Evolutionary conservation across 2,329 filamentous ascomycete species (phyloP), one percentile per base, ranked within the genome.

Genomic region (Coleophoma cylindrospora): DNA sequence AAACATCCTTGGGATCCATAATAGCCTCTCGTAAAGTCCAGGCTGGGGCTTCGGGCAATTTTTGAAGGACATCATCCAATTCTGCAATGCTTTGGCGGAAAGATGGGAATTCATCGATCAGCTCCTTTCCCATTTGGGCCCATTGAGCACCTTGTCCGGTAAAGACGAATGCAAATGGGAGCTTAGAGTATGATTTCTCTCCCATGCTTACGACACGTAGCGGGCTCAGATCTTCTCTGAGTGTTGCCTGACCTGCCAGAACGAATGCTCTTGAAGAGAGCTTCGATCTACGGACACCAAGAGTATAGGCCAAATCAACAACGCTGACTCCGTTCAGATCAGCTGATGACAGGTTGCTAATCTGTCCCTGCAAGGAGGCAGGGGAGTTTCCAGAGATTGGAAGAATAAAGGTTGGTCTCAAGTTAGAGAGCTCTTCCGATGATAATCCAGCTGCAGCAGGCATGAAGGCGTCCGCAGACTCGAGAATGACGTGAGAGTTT

Each of bases 401-500:
- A 19, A 41, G 14, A 11, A 41, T n/a, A 41, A n/a, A 41, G 12
- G 38, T 41, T 19, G 38, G 38, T 17, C 21, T 34, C 14, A n/a
- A 36, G 27, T 45, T n/a, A 34, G 27, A 14, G n/a, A 6, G 19
- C 3, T 19, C 19, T 19, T 19, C 19, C 19, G 19, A 19, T 19
- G 19, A 19, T 3, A 19, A 19, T 6, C 37, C 14, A 34, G 2
- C 13, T 44, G 14, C 17, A 22, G 15, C 14, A 15, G 14, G 27
- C 21, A 9, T 34, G 32, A 27, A 21, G 15, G 27, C 14, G 17
- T 46, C 15, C 13, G 45, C 21, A n/a, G 61, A 63, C 33, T 66
- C 61, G 49, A 60, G 58, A 4, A 74, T 66, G 3, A 64, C 63
- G 54, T 75, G 73, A 3, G 68, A 70, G 53, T 75, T 75, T n/a